Percentiles rank a stretch among this genome's conserved stretches.
Evolutionary conservation across 352 stramenopile genomes (phyloP).

Genomic region (Lagenidium sp.): DNA sequence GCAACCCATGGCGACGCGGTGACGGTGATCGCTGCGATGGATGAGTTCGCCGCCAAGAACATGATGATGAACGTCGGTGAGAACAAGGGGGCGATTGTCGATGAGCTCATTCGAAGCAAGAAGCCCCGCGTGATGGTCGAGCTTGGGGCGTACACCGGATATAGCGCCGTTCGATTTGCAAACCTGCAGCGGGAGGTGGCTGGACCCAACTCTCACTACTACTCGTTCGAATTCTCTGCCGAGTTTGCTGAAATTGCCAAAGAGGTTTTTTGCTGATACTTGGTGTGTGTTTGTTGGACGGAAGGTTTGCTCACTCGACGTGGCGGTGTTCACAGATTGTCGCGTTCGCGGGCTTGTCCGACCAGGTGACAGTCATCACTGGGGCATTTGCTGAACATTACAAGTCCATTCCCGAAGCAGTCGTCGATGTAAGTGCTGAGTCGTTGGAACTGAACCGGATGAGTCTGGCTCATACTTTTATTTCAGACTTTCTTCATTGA

Average conservation of each 20-base stretch:
- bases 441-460: background rate
- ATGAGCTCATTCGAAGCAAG: slow-evolving; percentile 24
- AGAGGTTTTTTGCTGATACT: slow-evolving; percentile 23
- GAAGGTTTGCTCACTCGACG: too few relatives aligned
- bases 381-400: slow-evolving; percentile 29
- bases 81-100: slow-evolving; percentile 17
- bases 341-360: slow-evolving; percentile 25
- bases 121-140: slow-evolving; percentile 32
- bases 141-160: slow-evolving; percentile 27
- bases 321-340: too few relatives aligned
- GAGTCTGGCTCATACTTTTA: background rate
- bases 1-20: slow-evolving; percentile 18
- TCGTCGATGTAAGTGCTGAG: slow-evolving; percentile 25
- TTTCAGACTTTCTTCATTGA: slow-evolving; percentile 36
- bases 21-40: slow-evolving; percentile 24
- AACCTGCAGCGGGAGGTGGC: slow-evolving; percentile 25
- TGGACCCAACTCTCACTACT: slow-evolving; percentile 24
- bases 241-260: slow-evolving; percentile 26
- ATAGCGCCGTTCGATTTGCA: slow-evolving; percentile 38
- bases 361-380: slow-evolving; percentile 36
- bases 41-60: slow-evolving; percentile 17
- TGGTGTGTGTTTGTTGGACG: background rate
- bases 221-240: slow-evolving; percentile 37
- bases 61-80: slow-evolving; percentile 35
- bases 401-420: slow-evolving; percentile 22